Evolutionary conservation across 495 filamentous ascomycete species (phyloP).

Genomic region (Oidiodendron maius): DNA sequence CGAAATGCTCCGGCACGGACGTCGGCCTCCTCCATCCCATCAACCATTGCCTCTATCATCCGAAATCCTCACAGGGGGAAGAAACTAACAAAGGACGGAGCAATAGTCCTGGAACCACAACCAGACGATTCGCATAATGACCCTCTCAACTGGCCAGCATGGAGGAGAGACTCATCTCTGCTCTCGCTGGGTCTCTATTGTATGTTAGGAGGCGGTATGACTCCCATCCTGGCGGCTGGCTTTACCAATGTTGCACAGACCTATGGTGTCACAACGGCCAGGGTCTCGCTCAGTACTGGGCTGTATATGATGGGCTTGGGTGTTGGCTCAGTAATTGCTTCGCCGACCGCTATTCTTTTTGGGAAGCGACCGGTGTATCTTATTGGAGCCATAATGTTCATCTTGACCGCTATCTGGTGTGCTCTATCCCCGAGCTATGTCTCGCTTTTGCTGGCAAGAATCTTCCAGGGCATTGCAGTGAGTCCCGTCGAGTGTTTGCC

Average conservation of each 20-base stretch:
- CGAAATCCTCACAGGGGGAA: conserved; percentile 31
- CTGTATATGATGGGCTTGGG: conserved; percentile 95
- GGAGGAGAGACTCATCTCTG: conserved; percentile 77
- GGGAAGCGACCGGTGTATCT: conserved; percentile 94
- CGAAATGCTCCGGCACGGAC: conserved; percentile 68
- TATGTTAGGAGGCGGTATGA: conserved; percentile 90
- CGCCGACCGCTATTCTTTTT: conserved; percentile 85
- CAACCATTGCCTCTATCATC: conserved; percentile 8
- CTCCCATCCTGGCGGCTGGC: conserved; percentile 83
- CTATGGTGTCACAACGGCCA: conserved; percentile 63
- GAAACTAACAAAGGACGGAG: conserved; percentile 77
- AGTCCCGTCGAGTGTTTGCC: conserved; percentile 92
- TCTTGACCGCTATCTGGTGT: conserved; percentile 79
- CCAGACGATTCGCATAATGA: conserved; percentile 89
- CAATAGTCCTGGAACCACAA: conserved; percentile 85
- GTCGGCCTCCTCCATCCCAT: conserved; percentile 65
- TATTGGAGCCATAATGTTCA: conserved; percentile 66
- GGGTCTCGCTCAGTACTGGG: conserved; percentile 85
- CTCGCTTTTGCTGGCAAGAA: conserved; percentile 74
- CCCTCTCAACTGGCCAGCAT: conserved; percentile 85
- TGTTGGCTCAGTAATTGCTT: conserved; percentile 74
- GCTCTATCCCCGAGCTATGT: conserved; percentile 73
- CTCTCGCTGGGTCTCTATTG: conserved; percentile 86
- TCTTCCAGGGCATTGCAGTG: conserved; percentile 83
- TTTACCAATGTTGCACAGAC: conserved; percentile 73